Percentiles rank a stretch among this genome's conserved stretches.
These are phyloP conservation scores for Misopates orontium DNA, from an alignment of 257 asterid genomes.

Conservation along the genomic window DNA sequence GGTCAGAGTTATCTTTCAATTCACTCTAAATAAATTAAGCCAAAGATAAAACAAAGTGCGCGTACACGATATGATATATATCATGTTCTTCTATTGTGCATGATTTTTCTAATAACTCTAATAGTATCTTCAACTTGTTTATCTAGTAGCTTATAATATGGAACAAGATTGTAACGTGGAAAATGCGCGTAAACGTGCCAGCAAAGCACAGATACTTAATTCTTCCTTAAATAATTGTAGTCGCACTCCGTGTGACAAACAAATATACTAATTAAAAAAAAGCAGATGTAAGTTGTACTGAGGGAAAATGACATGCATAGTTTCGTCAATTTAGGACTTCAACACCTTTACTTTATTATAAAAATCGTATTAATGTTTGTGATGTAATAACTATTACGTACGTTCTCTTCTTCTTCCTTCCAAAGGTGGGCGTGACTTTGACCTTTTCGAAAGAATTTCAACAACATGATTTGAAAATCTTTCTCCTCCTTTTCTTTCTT, in stretches of 20 bases:
- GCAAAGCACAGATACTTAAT: not conserved
- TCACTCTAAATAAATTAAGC: no score
- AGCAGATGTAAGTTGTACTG: not conserved
- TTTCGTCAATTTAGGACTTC: slow-evolving; percentile 36
- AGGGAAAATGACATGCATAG: slow-evolving; percentile 12
- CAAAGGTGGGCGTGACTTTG: slow-evolving; percentile 56
- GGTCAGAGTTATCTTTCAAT: no score
- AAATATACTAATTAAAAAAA: not conserved
- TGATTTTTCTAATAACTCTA: not conserved
- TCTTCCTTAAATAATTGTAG: not conserved
- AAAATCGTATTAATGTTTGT: not conserved
- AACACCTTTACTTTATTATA: not conserved
- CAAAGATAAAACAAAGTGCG: no score
- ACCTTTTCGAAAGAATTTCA: slow-evolving; percentile 28
- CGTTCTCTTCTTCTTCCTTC: slow-evolving; percentile 35
- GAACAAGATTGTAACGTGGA: slow-evolving; percentile 37
- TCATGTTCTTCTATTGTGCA: no score
- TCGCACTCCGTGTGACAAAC: slow-evolving; percentile 1
- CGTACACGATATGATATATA: no score
- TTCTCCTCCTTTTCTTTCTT: not conserved
- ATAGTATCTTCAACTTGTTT: not conserved
- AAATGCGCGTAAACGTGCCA: slow-evolving; percentile 43
- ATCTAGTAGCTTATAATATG: slow-evolving; percentile 1
- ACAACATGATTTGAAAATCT: slow-evolving; percentile 13
- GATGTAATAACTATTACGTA: slow-evolving; percentile 15